Base-by-base conservation (phyloP, 371 early-diverging fungal genomes). In the Lichtheimia ramosa region DNA sequence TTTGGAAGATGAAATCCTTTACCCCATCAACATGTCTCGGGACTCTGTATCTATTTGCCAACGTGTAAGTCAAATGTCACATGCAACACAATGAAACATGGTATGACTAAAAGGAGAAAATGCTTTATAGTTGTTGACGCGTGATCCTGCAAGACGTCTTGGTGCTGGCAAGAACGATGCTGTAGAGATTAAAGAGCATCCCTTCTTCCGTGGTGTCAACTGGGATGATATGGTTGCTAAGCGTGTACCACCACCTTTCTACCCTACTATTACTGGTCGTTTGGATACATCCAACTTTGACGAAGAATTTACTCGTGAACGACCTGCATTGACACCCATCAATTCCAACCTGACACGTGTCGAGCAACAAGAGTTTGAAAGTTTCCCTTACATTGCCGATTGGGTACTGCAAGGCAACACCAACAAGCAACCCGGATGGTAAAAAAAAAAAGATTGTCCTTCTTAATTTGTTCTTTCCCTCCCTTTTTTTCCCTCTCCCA, bases 261-360 rank as follows among this genome's bases (percentile, higher is more conserved):
- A 83, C 40, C 99, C 99, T 23, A 85, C 81, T 23, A 89, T 94
- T 61, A 82, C 79, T n/a, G 83, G 86, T 16, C 88, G 89, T 34
- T 85, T 88, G 14, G 98, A 98, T 72, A 89, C 91, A 8, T 95
- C 96, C 56, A 96, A 96, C 83, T 98, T 98, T 87, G 98, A 93
- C 59, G 86, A 87, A 46, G 97, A 97, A 74, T 96, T 98, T 62
- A 98, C 96, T 8, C 81, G 87, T 41, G 97, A 98, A 80, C 73
- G 81, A 54, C 96, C 97, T 6, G 91, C 92, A 3, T 69, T 98
- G 60, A 97, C 98, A 15, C 96, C 97, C 0, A 87, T 92, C 49
- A 87, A 92, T 58, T 87, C 88, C 56, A 85, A 87, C 23, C 75
- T 97, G 51, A 84, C 84, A 7, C 75, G 78, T n/a, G 82, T 82